Base-by-base conservation (phyloP, 2,329 filamentous ascomycete species). In the Pseudogymnoascus sp. region DNA sequence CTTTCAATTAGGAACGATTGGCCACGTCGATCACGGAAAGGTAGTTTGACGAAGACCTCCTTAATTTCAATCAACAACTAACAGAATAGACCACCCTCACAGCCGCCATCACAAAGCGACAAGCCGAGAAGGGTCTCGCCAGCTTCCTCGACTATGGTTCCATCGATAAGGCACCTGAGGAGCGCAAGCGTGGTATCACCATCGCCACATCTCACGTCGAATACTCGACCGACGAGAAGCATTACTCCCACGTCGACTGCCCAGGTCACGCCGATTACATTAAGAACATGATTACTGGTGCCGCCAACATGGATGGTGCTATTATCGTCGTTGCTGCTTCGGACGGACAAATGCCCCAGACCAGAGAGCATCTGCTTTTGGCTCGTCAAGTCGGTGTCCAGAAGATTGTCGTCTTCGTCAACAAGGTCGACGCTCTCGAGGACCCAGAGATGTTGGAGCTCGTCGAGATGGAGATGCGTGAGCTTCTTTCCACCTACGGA, bases 271-370 rank as follows among this genome's bases (percentile, higher is more conserved):
- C 94, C 79, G 94, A 99, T 91, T 99, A 99, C 84, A 97, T 99
- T 83, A 99, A 99, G 87, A 99, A 99, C 88, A 99, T 99, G 94
- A 99, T 99, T 78, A 99, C 94, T 69, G 94, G 94, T 87, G 92
- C 94, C 66, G 93, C 95, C 72, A 96, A 92, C 83, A 99, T 99
- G 94, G 94, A 99, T 72, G 94, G 94, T 72, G 93, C 94, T 72
- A 93, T 99, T 75, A 97, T 99, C 72, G 94, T 99, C 69, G 95
- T 99, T 71, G 95, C 95, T 70, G 94, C 94, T 70, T 96, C 92
- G 37, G 94, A 99, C 75, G 94, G 94, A 75, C 95, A 99, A 82
- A 99, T 99, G 94, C 94, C 94, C 72, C 95, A 99, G 85, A 99
- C 94, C 69, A 86, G 94, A 79, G 94, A 99, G 82, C 94, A 99